phyloP scores from a whole-genome alignment of 495 filamentous ascomycete species.

The Podospora pseudopauciseta region DNA sequence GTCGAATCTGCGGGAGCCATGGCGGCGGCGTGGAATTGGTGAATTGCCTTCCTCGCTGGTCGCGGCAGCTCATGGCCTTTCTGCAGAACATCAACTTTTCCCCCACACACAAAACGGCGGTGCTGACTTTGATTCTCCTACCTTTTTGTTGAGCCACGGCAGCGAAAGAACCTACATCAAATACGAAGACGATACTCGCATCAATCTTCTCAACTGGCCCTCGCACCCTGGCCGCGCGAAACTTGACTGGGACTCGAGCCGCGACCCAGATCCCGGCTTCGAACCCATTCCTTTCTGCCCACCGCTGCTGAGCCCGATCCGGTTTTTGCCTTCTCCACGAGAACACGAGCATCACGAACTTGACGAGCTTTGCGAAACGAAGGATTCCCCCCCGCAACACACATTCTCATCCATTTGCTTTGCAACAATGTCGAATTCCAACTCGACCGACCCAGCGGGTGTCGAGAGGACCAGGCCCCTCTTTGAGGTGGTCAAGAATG shows the following conservation, averaged over 20 bases:
- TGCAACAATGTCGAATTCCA: slow-evolving; percentile 20
- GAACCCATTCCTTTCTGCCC: neutral
- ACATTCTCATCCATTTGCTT: neutral
- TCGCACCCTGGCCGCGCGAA: neutral
- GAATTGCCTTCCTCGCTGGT: neutral
- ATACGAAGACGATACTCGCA: too few relatives aligned
- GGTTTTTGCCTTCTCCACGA: neutral
- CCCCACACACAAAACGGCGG: neutral
- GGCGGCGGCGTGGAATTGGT: neutral
- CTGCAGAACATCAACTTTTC: neutral
- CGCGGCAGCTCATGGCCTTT: neutral
- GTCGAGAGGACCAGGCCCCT: slow-evolving; percentile 34
- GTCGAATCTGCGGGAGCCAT: neutral
- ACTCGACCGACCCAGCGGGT: slow-evolving; percentile 31
- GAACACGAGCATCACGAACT: neutral
- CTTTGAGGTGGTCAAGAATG: slow-evolving; percentile 28
- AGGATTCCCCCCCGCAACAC: neutral
- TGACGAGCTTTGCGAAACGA: neutral
- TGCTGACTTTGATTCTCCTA: neutral
- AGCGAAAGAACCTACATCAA: neutral
- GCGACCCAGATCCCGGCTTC: neutral
- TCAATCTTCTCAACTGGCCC: neutral
- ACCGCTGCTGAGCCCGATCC: neutral
- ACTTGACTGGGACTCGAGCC: neutral
- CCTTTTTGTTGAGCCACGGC: too few relatives aligned